Conservation (phyloP, 2,329 filamentous ascomycete species). For the Truncatella angustata region DNA sequence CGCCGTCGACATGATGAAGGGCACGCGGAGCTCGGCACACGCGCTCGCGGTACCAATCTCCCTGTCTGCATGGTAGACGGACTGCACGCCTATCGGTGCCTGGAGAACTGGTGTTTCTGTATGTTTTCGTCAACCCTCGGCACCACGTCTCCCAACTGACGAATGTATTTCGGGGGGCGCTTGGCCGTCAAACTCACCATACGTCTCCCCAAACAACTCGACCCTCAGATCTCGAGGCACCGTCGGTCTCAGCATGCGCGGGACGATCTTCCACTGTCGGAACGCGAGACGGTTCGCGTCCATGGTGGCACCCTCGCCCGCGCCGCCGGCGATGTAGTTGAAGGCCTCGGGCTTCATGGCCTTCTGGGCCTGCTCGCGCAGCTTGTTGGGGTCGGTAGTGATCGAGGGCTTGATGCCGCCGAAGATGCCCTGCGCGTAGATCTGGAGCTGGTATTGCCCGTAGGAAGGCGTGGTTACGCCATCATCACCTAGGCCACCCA, state of each 20-base stretch:
- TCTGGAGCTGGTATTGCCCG: constrained; percentile 41
- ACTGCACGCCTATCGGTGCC: constrained; percentile 69
- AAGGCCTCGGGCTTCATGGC: constrained; percentile 47
- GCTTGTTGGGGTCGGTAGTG: constrained; percentile 57
- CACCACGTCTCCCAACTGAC: no score
- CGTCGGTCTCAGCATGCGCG: constrained; percentile 46
- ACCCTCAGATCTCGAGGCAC: constrained; percentile 41
- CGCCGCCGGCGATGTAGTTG: constrained; percentile 62
- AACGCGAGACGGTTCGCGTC: constrained; percentile 59
- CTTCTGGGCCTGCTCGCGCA: constrained; percentile 53
- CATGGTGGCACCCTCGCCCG: constrained; percentile 60
- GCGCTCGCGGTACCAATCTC: constrained; percentile 64
- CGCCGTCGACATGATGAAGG: constrained; percentile 68
- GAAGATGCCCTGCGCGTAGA: constrained; percentile 53
- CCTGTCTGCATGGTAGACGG: constrained; percentile 63
- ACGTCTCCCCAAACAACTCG: constrained; percentile 50
- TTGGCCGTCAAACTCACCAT: constrained; percentile 27
- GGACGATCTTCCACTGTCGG: constrained; percentile 49
- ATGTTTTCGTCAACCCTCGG: not conserved
- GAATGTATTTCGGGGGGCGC: no score
- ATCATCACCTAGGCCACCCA: constrained; percentile 19
- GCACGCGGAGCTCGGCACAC: constrained; percentile 58
- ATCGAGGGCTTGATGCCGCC: constrained; percentile 45
- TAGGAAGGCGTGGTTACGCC: constrained; percentile 26
- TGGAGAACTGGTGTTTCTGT: constrained; percentile 53